Percentiles rank a stretch among this genome's conserved stretches.
These are phyloP conservation scores for Trametopsis cervina DNA, from an alignment of 768 basidiomycete genomes.

Conservation along the genomic window DNA sequence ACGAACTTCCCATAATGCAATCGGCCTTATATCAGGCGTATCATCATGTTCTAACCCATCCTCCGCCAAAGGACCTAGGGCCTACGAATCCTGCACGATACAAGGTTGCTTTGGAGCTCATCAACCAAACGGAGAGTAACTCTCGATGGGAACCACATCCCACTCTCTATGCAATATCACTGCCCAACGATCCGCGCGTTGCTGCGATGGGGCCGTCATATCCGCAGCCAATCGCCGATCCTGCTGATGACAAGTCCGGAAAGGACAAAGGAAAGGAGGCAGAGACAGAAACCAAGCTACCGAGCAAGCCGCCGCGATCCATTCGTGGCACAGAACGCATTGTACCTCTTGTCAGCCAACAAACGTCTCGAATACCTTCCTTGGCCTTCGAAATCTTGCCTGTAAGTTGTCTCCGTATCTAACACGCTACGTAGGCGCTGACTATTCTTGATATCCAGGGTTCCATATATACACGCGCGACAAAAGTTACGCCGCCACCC, in stretches of 20 bases:
- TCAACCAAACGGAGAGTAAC: constrained; percentile 46
- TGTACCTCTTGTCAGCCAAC: constrained; percentile 57
- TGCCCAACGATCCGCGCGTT: constrained; percentile 56
- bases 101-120: constrained; percentile 67
- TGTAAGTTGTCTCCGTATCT: constrained; percentile 33
- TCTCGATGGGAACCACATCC: constrained; percentile 62
- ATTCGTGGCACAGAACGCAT: constrained; percentile 44
- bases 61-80: constrained; percentile 41
- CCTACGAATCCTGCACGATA: constrained; percentile 58
- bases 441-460: constrained; percentile 24
- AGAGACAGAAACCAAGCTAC: constrained; percentile 46
- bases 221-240: constrained; percentile 39
- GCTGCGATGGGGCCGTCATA: constrained; percentile 60
- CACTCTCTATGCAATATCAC: constrained; percentile 53
- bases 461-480: constrained; percentile 52
- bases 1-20: constrained; percentile 47
- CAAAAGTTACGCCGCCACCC: constrained; percentile 59
- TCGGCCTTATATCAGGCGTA: constrained; percentile 63
- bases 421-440: background rate
- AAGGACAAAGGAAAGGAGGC: constrained; percentile 39
- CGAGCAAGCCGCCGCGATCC: constrained; percentile 26
- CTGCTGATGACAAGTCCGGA: constrained; percentile 10
- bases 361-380: constrained; percentile 58
- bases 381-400: constrained; percentile 62
- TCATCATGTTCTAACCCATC: constrained; percentile 72